Conservation (phyloP, 129 eudicot species). For the Pulicaria dysenterica region DNA sequence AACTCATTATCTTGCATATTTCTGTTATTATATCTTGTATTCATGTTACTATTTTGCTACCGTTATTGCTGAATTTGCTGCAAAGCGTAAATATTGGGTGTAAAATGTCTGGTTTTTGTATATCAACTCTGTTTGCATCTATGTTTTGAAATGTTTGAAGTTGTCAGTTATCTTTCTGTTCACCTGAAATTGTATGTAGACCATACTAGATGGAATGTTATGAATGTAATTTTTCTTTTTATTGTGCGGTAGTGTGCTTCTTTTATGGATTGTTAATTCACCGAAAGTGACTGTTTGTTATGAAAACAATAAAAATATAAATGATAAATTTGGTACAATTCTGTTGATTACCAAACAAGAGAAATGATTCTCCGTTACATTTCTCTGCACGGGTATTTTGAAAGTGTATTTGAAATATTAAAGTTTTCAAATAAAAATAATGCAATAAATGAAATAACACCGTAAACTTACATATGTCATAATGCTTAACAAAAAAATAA, state of each 20-base stretch:
- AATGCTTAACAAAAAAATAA: too few species aligned
- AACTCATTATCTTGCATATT: neutral
- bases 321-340: too few species aligned
- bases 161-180: neutral
- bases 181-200: neutral
- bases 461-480: too few species aligned
- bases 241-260: neutral
- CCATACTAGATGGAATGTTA: neutral
- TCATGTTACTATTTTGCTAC: neutral
- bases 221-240: neutral
- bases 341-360: too few species aligned
- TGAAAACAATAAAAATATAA: too few species aligned
- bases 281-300: too few species aligned
- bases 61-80: neutral
- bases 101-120: neutral
- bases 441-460: too few species aligned
- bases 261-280: neutral
- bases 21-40: neutral
- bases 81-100: neutral
- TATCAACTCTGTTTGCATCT: neutral
- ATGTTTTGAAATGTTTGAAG: slow-evolving; percentile 16
- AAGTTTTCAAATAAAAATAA: too few species aligned
- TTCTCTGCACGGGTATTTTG: too few species aligned
- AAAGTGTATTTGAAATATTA: too few species aligned
- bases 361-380: too few species aligned